These are phyloP conservation scores for Nakazawaea ernobii DNA, from an alignment of 805 yeast genomes.

Conservation along the genomic window DNA sequence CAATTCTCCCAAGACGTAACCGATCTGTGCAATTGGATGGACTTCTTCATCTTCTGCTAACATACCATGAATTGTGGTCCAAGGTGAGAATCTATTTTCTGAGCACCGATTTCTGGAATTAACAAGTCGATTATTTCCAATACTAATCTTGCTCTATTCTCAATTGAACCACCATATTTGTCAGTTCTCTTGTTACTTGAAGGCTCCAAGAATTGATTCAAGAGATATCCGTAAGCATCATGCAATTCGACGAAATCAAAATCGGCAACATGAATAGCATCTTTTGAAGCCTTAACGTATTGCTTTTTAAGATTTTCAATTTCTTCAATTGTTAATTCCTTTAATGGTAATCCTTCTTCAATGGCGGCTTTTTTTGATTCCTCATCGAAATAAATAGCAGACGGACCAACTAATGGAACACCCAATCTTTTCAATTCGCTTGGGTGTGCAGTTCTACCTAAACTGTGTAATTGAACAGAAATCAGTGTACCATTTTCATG, in stretches of 20 bases:
- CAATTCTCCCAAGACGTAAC: conserved; percentile 31
- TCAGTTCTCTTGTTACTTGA: conserved; percentile 33
- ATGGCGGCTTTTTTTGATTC: conserved; percentile 28
- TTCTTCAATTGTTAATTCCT: conserved; percentile 20
- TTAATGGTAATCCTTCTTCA: too few relatives aligned
- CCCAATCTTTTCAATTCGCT: conserved; percentile 29
- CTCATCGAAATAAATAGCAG: conserved; percentile 30
- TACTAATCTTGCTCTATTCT: conserved; percentile 33
- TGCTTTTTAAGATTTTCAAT: conserved; percentile 34
- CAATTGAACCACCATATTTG: conserved; percentile 38
- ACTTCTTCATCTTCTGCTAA: conserved; percentile 31
- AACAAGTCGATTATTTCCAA: conserved; percentile 47
- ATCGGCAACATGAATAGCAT: conserved; percentile 29
- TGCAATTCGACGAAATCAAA: conserved; percentile 38
- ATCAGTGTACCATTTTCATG: conserved; percentile 44
- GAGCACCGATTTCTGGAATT: conserved; percentile 46
- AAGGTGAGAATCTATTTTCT: conserved; percentile 45
- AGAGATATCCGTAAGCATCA: conserved; percentile 33
- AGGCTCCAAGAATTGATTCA: conserved; percentile 34
- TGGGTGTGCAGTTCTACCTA: conserved; percentile 36
- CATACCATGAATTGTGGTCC: conserved; percentile 33
- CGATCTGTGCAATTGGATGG: conserved; percentile 29
- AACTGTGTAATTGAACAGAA: conserved; percentile 46
- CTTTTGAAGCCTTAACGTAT: conserved; percentile 39
- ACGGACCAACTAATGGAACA: conserved; percentile 32